phyloP scores from a whole-genome alignment of 2,329 filamentous ascomycete species.

The Aulographum hederae region DNA sequence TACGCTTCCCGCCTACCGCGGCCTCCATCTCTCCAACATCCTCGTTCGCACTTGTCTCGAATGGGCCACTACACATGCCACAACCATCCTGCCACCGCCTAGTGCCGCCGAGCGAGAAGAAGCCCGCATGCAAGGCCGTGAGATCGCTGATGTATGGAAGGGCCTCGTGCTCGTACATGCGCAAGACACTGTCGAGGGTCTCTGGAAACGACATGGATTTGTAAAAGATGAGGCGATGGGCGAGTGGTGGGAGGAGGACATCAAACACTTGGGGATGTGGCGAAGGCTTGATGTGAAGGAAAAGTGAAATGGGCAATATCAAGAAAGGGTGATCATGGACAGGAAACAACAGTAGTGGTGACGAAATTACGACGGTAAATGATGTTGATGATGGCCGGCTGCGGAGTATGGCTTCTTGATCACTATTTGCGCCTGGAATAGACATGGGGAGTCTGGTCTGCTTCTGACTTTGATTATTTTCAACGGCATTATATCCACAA shows the following conservation, averaged over 20 bases:
- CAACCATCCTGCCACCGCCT: slow-evolving; percentile 20
- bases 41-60: slow-evolving; percentile 48
- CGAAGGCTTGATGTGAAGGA: slow-evolving; percentile 21
- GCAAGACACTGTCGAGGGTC: slow-evolving; percentile 42
- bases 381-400: too few species aligned
- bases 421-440: too few species aligned
- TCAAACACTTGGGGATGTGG: slow-evolving; percentile 77
- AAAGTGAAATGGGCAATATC: too few species aligned
- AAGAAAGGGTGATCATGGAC: too few species aligned
- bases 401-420: too few species aligned
- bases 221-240: slow-evolving; percentile 54
- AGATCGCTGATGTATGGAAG: slow-evolving; percentile 38
- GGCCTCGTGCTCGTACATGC: slow-evolving; percentile 68
- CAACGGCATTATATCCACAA: too few species aligned
- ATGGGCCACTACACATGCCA: slow-evolving; percentile 48
- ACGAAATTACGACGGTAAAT: too few species aligned
- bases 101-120: slow-evolving; percentile 22
- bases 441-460: too few species aligned
- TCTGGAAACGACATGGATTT: slow-evolving; percentile 62
- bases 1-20: slow-evolving; percentile 46
- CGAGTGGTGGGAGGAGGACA: slow-evolving; percentile 67
- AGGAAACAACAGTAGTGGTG: too few species aligned
- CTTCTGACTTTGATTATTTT: too few species aligned
- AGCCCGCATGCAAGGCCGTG: slow-evolving; percentile 15
- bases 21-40: slow-evolving; percentile 42